phyloP scores from a whole-genome alignment of 169 alveolate species.

The Plasmodium cynomolgi region DNA sequence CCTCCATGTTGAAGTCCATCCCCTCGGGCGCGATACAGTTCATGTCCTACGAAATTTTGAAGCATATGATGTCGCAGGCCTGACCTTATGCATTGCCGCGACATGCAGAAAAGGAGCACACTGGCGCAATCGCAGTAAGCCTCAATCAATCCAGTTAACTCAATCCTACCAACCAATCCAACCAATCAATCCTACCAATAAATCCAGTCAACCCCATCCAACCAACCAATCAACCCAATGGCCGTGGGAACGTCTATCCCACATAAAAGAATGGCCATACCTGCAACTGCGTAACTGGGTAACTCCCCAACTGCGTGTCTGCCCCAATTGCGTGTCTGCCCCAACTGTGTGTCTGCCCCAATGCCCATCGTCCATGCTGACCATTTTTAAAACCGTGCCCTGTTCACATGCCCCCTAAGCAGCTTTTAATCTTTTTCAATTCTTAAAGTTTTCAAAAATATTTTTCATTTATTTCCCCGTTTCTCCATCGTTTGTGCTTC shows the following conservation, averaged over 20 bases:
- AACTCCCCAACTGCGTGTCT: background rate
- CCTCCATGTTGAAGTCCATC: conserved; percentile 86
- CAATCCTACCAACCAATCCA: too few species aligned
- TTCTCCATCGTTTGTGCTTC: background rate
- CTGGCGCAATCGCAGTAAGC: background rate
- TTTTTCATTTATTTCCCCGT: background rate
- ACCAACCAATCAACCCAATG: background rate
- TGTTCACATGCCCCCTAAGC: background rate
- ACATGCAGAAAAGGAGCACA: background rate
- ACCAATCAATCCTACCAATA: too few species aligned
- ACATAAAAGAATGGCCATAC: background rate
- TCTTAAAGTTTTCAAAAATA: background rate
- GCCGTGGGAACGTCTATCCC: background rate
- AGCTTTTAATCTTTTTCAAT: background rate
- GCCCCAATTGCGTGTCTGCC: too few species aligned
- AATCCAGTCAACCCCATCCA: too few species aligned
- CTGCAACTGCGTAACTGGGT: background rate
- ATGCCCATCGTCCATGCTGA: background rate
- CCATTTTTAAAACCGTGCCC: background rate
- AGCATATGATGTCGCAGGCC: conserved; percentile 76
- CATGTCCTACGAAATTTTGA: conserved; percentile 86
- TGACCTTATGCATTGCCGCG: background rate
- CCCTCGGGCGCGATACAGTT: conserved; percentile 92
- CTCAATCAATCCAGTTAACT: background rate
- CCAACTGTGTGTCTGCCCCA: too few species aligned